These are phyloP conservation scores for Ogataea chonburiensis DNA, from an alignment of 805 yeast genomes.

Conservation along the genomic window DNA sequence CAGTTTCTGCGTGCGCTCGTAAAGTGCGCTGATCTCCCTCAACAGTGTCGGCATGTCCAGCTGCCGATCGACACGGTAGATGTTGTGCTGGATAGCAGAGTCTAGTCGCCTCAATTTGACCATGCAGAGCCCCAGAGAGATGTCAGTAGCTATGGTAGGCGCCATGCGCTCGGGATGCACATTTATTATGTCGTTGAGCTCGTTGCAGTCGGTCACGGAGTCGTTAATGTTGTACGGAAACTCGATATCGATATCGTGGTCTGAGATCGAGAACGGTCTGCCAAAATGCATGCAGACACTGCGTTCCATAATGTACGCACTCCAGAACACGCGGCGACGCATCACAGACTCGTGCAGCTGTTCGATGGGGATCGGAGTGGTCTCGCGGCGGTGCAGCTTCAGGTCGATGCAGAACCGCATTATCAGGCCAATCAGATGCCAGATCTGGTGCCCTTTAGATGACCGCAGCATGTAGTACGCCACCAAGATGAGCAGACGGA, in stretches of 20 bases:
- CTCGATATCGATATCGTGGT: conserved; percentile 49
- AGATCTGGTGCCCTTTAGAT: conserved; percentile 20
- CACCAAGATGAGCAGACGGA: conserved; percentile 16
- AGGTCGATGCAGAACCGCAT: conserved; percentile 25
- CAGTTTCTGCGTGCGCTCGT: conserved; percentile 18
- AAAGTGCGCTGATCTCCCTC: conserved; percentile 11
- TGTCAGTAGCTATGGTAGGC: conserved; percentile 17
- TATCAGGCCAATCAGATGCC: conserved; percentile 23
- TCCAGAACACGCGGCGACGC: conserved; percentile 43
- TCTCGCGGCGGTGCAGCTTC: conserved; percentile 20
- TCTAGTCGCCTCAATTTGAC: conserved; percentile 21
- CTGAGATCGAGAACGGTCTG: conserved; percentile 47
- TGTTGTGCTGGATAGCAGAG: conserved; percentile 19
- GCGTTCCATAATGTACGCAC: conserved; percentile 48
- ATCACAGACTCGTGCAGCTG: conserved; percentile 19
- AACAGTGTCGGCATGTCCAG: conserved; percentile 12
- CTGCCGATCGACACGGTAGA: conserved; percentile 24
- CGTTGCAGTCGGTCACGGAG: conserved; percentile 17
- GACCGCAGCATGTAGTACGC: conserved; percentile 22
- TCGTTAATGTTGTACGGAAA: conserved; percentile 34
- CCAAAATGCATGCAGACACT: conserved; percentile 49
- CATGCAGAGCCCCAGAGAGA: conserved; percentile 16
- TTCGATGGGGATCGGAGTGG: conserved; percentile 10
- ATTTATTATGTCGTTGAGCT: conserved; percentile 20
- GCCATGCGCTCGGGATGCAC: conserved; percentile 20